These are phyloP conservation scores for Coelastrella sp. DNA, from an alignment of 139 green algal genomes.

Conservation along the genomic window DNA sequence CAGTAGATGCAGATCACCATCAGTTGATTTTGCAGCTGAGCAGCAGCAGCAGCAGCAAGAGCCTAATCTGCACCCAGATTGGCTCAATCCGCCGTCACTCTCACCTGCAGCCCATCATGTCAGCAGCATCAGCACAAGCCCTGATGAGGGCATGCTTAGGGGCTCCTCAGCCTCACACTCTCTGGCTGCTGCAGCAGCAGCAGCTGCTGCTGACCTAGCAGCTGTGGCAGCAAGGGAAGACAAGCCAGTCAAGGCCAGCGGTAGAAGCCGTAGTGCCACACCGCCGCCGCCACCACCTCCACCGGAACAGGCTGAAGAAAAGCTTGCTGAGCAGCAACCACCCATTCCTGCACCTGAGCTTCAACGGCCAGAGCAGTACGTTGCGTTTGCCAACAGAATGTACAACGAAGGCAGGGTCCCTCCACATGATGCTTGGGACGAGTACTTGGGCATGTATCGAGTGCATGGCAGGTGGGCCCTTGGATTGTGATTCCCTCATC, in stretches of 20 bases:
- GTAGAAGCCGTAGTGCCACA: neutral
- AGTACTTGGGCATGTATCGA: neutral
- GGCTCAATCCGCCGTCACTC: neutral
- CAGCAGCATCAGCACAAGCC: neutral
- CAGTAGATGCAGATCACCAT: neutral
- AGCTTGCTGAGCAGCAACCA: neutral
- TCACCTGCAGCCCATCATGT: neutral
- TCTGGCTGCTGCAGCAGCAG: neutral
- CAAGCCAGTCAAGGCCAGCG: neutral
- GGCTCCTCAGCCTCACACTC: neutral
- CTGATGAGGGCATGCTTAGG: neutral
- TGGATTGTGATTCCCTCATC: too few species aligned
- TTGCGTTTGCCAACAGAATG: neutral
- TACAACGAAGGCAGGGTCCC: neutral
- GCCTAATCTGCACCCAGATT: neutral
- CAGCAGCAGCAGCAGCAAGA: conserved; percentile 9
- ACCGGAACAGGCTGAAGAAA: neutral
- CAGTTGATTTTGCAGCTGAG: neutral
- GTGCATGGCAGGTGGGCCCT: neutral
- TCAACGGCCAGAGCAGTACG: conserved; percentile 5
- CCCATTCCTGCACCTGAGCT: too few species aligned
- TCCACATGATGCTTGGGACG: neutral
- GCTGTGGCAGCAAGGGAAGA: neutral
- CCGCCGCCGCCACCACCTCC: neutral
- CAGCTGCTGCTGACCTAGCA: neutral